Percentiles rank a stretch among this genome's conserved stretches.
phyloP scores from a whole-genome alignment of 1,284 basidiomycete species.

The Fomes fomentarius region DNA sequence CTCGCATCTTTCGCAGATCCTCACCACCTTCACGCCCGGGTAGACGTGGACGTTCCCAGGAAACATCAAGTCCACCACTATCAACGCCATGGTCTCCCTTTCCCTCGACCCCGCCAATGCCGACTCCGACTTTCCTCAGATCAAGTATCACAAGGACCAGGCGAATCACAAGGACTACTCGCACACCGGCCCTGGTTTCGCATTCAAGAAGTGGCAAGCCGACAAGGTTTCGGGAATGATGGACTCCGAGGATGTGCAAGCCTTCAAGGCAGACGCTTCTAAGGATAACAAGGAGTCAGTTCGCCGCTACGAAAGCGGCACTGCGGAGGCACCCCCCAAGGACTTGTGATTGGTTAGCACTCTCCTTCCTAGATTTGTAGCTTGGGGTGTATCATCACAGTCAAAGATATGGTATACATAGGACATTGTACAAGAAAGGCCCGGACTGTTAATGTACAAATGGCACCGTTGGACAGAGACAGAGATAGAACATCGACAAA shows the following conservation, averaged over 20 bases:
- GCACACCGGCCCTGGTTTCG: constrained; percentile 35
- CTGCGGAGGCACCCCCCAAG: constrained; percentile 24
- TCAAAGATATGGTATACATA: too few species aligned
- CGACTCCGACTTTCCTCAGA: constrained; percentile 34
- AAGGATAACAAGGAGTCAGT: constrained; percentile 27
- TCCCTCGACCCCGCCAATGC: constrained; percentile 35
- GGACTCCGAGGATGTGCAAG: constrained; percentile 30
- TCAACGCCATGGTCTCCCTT: constrained; percentile 35
- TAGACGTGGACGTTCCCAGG: constrained; percentile 36
- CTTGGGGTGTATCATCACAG: too few species aligned
- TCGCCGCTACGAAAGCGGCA: constrained; percentile 24
- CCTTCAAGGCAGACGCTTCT: constrained; percentile 26
- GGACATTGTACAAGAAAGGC: too few species aligned
- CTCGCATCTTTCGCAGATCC: not conserved
- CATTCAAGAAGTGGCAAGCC: constrained; percentile 38
- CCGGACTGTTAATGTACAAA: too few species aligned
- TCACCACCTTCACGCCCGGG: not conserved
- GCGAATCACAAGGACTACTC: constrained; percentile 39
- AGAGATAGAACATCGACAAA: too few species aligned
- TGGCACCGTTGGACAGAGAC: too few species aligned
- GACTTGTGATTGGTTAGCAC: constrained; percentile 10
- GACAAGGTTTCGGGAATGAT: constrained; percentile 32
- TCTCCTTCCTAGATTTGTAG: too few species aligned
- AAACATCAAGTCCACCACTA: constrained; percentile 33
- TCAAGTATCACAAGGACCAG: constrained; percentile 40